phyloP scores from a whole-genome alignment of 2,329 filamentous ascomycete genomes.

The Botrytis paeoniae region DNA sequence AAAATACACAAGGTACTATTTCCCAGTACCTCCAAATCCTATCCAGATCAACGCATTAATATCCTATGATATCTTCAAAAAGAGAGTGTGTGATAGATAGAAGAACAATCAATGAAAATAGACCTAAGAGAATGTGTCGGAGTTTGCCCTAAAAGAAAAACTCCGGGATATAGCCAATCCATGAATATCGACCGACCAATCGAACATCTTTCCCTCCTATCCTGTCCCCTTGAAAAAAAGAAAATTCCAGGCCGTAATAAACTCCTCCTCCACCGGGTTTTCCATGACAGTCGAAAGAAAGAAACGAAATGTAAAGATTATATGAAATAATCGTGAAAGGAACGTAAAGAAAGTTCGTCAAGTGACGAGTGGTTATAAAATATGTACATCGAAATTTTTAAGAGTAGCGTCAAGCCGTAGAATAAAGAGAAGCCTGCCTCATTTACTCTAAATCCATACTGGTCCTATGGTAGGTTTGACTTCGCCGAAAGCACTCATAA shows the following conservation, averaged over 20 bases:
- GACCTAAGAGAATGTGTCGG: constrained; percentile 6
- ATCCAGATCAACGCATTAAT: constrained; percentile 3
- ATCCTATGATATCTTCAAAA: background rate
- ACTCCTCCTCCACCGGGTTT: constrained; percentile 8
- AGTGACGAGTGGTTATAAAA: constrained; percentile 10
- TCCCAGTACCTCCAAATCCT: background rate
- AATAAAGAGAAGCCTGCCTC: constrained; percentile 27
- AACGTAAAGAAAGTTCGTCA: constrained; percentile 17
- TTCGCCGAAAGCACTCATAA: constrained; percentile 34
- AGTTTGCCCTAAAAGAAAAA: constrained; percentile 8
- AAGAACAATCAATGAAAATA: constrained; percentile 11
- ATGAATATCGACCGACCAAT: constrained; percentile 11
- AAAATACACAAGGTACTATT: constrained; percentile 5
- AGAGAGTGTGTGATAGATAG: background rate
- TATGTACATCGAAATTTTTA: constrained; percentile 16
- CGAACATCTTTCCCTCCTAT: constrained; percentile 7
- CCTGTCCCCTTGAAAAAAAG: background rate
- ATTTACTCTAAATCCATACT: constrained; percentile 36
- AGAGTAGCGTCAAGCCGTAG: background rate
- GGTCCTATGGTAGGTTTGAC: constrained; percentile 28
- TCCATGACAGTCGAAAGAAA: constrained; percentile 2
- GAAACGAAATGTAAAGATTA: constrained; percentile 13
- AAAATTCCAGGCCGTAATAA: constrained; percentile 12
- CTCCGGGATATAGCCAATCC: constrained; percentile 17
- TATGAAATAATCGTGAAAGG: constrained; percentile 16